Conservation (phyloP, 176 grass and related monocot species). For the Miscanthus lutarioriparius region DNA sequence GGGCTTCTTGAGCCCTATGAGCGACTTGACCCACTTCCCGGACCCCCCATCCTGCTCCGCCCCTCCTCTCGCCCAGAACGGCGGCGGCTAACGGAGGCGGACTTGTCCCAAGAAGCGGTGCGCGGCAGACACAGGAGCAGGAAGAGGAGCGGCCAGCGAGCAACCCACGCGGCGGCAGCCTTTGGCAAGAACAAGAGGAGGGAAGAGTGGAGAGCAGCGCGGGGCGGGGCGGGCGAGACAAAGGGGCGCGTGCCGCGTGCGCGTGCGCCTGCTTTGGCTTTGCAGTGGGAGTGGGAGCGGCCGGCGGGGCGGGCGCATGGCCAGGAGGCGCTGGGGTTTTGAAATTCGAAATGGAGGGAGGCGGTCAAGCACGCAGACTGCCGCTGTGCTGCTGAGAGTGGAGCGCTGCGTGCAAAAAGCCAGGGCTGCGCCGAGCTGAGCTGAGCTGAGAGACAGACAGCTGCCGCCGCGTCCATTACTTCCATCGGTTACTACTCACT, state of each 20-base stretch:
- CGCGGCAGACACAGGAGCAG: not conserved
- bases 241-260: slow-evolving; percentile 22
- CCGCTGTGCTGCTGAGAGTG: not conserved
- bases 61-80: slow-evolving; percentile 13
- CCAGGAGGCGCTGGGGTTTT: slow-evolving; percentile 48
- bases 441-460: slow-evolving; percentile 14
- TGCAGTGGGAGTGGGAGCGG: slow-evolving; percentile 7
- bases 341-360: slow-evolving; percentile 84
- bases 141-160: not conserved
- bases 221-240: not conserved
- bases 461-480: not conserved
- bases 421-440: not conserved
- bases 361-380: not conserved
- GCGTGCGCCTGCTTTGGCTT: slow-evolving; percentile 4
- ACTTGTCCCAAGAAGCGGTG: not conserved
- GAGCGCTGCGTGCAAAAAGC: slow-evolving; percentile 33
- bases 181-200: slow-evolving; percentile 27
- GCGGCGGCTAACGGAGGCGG: not conserved
- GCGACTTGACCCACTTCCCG: slow-evolving; percentile 85
- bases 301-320: not conserved
- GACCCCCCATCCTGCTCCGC: slow-evolving; percentile 54
- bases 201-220: not conserved
- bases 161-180: not conserved
- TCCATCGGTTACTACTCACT: not conserved
- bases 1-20: slow-evolving; percentile 86